A percentile compares a stretch with the other conserved stretches of the same genome.
Conservation (phyloP, 805 yeast genomes). For the Yamadazyma phyllophila region DNA sequence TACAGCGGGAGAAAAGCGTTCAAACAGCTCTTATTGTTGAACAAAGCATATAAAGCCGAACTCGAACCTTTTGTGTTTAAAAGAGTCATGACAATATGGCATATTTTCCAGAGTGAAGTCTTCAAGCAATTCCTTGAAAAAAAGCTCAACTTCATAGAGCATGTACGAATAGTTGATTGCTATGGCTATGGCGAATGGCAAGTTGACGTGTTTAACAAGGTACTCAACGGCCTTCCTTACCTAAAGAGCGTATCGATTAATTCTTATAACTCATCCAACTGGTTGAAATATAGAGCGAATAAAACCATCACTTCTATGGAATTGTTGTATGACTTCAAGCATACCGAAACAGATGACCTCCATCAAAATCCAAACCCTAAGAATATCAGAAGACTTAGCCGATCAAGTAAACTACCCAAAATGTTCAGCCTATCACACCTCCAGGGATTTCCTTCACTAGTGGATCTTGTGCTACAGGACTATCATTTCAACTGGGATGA, state of each 20-base stretch:
- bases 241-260: constrained; percentile 27
- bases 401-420: constrained; percentile 17
- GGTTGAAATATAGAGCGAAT: constrained; percentile 37
- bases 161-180: constrained; percentile 28
- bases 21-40: constrained; percentile 3
- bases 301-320: constrained; percentile 19
- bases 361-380: constrained; percentile 18
- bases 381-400: constrained; percentile 13
- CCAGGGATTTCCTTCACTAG: constrained; percentile 31
- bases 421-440: constrained; percentile 47
- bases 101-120: constrained; percentile 6
- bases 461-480: constrained; percentile 32
- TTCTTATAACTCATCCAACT: constrained; percentile 36
- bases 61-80: constrained; percentile 20
- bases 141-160: constrained; percentile 15
- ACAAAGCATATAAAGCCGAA: constrained; percentile 17
- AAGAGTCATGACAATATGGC: constrained; percentile 19
- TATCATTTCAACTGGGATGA: constrained; percentile 44
- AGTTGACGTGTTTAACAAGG: constrained; percentile 23
- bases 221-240: constrained; percentile 21
- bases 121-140: constrained; percentile 11
- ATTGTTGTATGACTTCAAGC: constrained; percentile 24
- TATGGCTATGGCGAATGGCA: constrained; percentile 40
- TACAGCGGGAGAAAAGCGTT: constrained; percentile 4
- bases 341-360: constrained; percentile 15